A percentile compares a stretch with the other conserved stretches of the same genome.
Evolutionary conservation across 805 yeast species (phyloP).

Genomic region (Brettanomyces naardenensis): DNA sequence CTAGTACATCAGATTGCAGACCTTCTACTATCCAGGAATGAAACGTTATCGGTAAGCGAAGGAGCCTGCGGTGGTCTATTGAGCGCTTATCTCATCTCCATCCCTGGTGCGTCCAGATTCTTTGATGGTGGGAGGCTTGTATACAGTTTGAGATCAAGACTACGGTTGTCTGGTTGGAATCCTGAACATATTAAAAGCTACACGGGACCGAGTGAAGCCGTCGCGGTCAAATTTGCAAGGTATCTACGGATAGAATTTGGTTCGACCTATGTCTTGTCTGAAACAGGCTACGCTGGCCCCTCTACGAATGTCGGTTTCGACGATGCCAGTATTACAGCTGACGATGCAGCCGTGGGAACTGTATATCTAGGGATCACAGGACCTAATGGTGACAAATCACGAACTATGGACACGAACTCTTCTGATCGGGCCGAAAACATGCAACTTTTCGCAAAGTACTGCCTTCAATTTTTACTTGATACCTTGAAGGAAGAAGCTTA

Average conservation of each 20-base stretch:
- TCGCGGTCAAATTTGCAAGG: constrained; percentile 69
- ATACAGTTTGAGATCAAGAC: constrained; percentile 66
- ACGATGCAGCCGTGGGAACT: constrained; percentile 44
- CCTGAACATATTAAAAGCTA: constrained; percentile 59
- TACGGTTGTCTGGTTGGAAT: constrained; percentile 74
- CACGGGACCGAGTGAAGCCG: constrained; percentile 76
- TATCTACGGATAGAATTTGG: constrained; percentile 76
- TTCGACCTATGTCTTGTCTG: constrained; percentile 73
- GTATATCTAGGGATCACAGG: constrained; percentile 69
- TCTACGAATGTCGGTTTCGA: constrained; percentile 29
- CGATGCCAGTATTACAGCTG: constrained; percentile 21
- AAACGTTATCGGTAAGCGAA: constrained; percentile 74
- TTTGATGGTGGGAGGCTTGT: constrained; percentile 81
- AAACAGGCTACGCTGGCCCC: constrained; percentile 88
- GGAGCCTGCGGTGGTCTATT: constrained; percentile 88
- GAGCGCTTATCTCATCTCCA: constrained; percentile 71
- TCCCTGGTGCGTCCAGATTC: constrained; percentile 80
- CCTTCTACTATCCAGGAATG: constrained; percentile 41
- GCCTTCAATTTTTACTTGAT: constrained; percentile 51
- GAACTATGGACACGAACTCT: constrained; percentile 35
- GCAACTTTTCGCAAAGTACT: constrained; percentile 66
- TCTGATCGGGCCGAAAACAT: constrained; percentile 58
- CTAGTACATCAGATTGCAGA: constrained; percentile 52
- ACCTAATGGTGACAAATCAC: constrained; percentile 48
- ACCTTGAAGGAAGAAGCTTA: constrained; percentile 28